These are phyloP conservation scores for Russula emetica DNA, from an alignment of 768 basidiomycete genomes.

Conservation along the genomic window DNA sequence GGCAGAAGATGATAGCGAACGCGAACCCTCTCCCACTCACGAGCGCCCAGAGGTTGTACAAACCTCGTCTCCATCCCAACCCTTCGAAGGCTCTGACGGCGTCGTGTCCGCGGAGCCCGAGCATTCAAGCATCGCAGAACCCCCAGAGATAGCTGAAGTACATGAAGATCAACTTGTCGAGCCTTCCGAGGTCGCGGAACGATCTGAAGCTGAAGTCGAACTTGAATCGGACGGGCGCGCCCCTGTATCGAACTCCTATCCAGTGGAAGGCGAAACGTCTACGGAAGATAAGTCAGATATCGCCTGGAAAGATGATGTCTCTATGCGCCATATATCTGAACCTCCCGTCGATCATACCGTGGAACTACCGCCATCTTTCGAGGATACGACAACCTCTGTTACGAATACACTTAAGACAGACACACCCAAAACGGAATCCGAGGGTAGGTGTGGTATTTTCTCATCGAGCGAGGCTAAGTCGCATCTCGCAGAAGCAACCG, in stretches of 20 bases:
- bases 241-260: background rate
- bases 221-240: background rate
- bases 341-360: background rate
- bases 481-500: conserved; percentile 3
- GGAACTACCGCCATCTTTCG: background rate
- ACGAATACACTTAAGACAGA: background rate
- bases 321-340: conserved; percentile 7
- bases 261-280: conserved; percentile 9
- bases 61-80: background rate
- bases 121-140: background rate
- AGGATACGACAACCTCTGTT: background rate
- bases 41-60: background rate
- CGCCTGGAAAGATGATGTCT: background rate
- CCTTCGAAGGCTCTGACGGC: background rate
- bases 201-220: conserved; percentile 7
- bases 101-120: background rate
- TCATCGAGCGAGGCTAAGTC: background rate
- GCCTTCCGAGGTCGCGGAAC: conserved; percentile 9
- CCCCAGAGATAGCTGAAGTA: conserved; percentile 1
- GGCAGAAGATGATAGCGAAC: conserved; percentile 9
- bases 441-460: background rate
- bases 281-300: background rate
- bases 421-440: background rate
- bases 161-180: background rate
- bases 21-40: background rate